Evolutionary conservation across 768 basidiomycete species (phyloP).

Genomic region (Termitomyces sp.): DNA sequence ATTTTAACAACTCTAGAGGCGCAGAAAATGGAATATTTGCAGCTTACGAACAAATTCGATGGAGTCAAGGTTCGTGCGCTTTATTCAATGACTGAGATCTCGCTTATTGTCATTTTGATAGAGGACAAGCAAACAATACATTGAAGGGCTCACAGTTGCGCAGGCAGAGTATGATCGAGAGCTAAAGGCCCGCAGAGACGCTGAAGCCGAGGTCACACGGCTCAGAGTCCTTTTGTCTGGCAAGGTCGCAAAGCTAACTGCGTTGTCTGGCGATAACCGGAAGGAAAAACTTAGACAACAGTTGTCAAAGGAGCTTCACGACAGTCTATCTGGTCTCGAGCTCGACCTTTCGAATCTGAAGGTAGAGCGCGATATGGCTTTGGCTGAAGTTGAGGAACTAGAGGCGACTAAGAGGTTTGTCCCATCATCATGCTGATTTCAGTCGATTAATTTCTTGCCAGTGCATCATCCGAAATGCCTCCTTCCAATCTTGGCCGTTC

Average conservation of each 20-base stretch:
- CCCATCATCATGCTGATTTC: neutral
- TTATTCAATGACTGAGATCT: neutral
- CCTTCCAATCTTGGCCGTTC: slow-evolving; percentile 56
- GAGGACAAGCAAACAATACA: slow-evolving; percentile 89
- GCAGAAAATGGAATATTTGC: slow-evolving; percentile 51
- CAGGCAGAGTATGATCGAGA: slow-evolving; percentile 94
- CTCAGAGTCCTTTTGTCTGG: slow-evolving; percentile 83
- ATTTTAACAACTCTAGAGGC: slow-evolving; percentile 65
- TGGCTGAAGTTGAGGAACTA: slow-evolving; percentile 93
- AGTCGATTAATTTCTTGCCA: slow-evolving; percentile 16
- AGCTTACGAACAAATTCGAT: slow-evolving; percentile 75
- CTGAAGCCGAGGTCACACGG: slow-evolving; percentile 87
- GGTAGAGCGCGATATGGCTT: slow-evolving; percentile 84
- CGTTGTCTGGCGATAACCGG: slow-evolving; percentile 76
- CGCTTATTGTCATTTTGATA: slow-evolving; percentile 25
- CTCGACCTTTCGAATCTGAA: slow-evolving; percentile 81
- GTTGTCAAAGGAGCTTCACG: slow-evolving; percentile 71
- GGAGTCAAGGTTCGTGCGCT: slow-evolving; percentile 69
- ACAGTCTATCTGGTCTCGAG: slow-evolving; percentile 74
- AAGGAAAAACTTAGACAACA: slow-evolving; percentile 77
- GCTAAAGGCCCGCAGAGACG: slow-evolving; percentile 80
- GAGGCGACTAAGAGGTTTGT: slow-evolving; percentile 67
- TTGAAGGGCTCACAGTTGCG: slow-evolving; percentile 88
- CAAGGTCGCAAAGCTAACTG: slow-evolving; percentile 81
- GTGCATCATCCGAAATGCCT: slow-evolving; percentile 28